A percentile compares a stretch with the other conserved stretches of the same genome.
phyloP scores from a whole-genome alignment of 2,329 filamentous ascomycete species.

The Aspergillus quadricinctus region DNA sequence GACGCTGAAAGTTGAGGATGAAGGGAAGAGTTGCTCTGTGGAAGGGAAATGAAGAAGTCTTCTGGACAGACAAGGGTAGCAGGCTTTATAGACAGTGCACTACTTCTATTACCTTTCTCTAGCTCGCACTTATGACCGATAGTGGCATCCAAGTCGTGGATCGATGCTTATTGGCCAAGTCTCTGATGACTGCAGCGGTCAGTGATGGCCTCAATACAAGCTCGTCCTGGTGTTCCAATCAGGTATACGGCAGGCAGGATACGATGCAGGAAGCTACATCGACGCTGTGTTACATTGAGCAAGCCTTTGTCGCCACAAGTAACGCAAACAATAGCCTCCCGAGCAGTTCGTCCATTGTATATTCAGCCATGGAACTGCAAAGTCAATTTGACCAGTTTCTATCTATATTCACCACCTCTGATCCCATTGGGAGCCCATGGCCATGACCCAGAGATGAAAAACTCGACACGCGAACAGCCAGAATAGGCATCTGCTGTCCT shows the following conservation, averaged over 20 bases:
- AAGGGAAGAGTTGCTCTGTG: background rate
- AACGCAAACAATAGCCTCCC: background rate
- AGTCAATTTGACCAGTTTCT: background rate
- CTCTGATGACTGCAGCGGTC: background rate
- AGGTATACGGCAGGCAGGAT: background rate
- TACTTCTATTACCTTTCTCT: background rate
- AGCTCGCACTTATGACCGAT: background rate
- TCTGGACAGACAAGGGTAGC: background rate
- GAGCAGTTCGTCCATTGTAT: background rate
- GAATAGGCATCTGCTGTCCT: background rate
- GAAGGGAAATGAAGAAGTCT: background rate
- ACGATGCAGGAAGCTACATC: background rate
- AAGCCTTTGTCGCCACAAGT: background rate
- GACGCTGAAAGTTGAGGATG: background rate
- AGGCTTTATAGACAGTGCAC: background rate
- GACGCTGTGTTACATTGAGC: background rate
- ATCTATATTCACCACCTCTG: background rate
- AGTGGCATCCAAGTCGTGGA: background rate
- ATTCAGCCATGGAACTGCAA: background rate
- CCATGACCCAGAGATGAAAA: too few species aligned
- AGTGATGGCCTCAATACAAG: background rate
- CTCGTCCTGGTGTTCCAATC: background rate
- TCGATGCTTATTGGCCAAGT: background rate
- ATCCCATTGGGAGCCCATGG: background rate
- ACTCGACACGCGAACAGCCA: background rate